phyloP scores from a whole-genome alignment of 2,329 filamentous ascomycete species.

The Decorospora gaudefroyi region DNA sequence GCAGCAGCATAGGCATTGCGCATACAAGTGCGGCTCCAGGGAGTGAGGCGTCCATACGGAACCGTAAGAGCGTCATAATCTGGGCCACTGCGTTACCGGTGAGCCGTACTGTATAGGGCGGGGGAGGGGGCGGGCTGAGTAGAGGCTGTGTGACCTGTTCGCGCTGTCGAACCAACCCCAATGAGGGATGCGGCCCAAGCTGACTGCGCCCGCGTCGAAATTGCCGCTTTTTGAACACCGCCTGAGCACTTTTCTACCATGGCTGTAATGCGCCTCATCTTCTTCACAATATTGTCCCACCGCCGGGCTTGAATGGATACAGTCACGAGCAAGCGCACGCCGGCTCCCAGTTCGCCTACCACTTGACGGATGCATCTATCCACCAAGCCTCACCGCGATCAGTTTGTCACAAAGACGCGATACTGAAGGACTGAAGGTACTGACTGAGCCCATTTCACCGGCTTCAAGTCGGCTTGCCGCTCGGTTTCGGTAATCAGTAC shows the following conservation, averaged over 20 bases:
- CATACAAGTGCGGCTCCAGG: constrained; percentile 9
- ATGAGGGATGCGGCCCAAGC: constrained; percentile 3
- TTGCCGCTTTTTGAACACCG: neutral
- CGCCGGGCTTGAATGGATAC: neutral
- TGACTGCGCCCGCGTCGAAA: neutral
- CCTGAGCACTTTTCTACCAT: constrained; percentile 14
- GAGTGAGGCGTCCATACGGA: constrained; percentile 20
- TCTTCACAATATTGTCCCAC: neutral
- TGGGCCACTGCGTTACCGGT: constrained; percentile 22
- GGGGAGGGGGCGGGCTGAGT: constrained; percentile 15
- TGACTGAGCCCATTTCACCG: neutral
- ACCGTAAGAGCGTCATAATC: constrained; percentile 6
- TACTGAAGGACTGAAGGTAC: too few relatives aligned
- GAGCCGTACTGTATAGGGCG: constrained; percentile 16
- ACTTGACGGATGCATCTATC: constrained; percentile 2
- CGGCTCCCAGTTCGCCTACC: constrained; percentile 3
- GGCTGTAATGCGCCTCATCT: constrained; percentile 8
- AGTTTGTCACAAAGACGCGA: too few relatives aligned
- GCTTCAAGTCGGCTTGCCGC: neutral
- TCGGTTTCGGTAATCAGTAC: neutral
- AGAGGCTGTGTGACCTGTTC: constrained; percentile 11
- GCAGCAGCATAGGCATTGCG: constrained; percentile 7
- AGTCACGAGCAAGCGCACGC: neutral
- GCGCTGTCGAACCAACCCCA: constrained; percentile 1
- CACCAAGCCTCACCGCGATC: too few relatives aligned